A percentile compares a stretch with the other conserved stretches of the same genome.
Conservation (phyloP, 129 eudicot species). For the Deinandra increscens region DNA sequence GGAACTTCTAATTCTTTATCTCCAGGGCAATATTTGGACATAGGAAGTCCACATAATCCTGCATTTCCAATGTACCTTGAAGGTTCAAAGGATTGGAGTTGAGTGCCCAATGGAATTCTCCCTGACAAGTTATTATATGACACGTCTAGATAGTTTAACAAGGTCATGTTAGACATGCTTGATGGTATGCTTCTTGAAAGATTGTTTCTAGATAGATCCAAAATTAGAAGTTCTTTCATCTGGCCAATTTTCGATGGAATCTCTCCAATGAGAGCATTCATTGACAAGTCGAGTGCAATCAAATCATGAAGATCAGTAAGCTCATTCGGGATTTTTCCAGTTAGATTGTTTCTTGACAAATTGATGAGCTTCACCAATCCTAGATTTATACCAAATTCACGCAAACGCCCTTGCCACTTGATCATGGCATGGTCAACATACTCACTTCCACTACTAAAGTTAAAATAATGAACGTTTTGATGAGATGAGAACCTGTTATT, state of each 20-base stretch:
- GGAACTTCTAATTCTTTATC: neutral
- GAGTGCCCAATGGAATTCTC: constrained; percentile 31
- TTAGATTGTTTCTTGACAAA: constrained; percentile 28
- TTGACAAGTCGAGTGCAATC: constrained; percentile 24
- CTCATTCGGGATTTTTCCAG: constrained; percentile 19
- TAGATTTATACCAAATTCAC: neutral
- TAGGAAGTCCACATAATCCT: constrained; percentile 30
- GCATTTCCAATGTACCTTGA: constrained; percentile 19
- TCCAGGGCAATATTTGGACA: constrained; percentile 12
- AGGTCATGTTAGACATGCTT: constrained; percentile 29
- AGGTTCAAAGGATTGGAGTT: constrained; percentile 28
- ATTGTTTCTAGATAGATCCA: constrained; percentile 23
- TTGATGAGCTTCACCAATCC: constrained; percentile 22
- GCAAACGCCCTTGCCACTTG: neutral
- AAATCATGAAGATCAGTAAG: constrained; percentile 7
- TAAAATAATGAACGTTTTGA: neutral
- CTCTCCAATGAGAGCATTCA: constrained; percentile 10
- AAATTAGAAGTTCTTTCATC: constrained; percentile 16
- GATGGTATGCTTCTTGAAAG: constrained; percentile 21
- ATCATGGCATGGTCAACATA: constrained; percentile 9
- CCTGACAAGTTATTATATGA: constrained; percentile 32
- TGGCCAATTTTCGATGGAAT: constrained; percentile 23
- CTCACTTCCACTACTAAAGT: neutral
- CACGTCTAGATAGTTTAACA: constrained; percentile 17
- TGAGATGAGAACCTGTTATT: neutral